Evolutionary conservation across 768 basidiomycete genomes (phyloP).

Genomic region (Tricholoma terreum): DNA sequence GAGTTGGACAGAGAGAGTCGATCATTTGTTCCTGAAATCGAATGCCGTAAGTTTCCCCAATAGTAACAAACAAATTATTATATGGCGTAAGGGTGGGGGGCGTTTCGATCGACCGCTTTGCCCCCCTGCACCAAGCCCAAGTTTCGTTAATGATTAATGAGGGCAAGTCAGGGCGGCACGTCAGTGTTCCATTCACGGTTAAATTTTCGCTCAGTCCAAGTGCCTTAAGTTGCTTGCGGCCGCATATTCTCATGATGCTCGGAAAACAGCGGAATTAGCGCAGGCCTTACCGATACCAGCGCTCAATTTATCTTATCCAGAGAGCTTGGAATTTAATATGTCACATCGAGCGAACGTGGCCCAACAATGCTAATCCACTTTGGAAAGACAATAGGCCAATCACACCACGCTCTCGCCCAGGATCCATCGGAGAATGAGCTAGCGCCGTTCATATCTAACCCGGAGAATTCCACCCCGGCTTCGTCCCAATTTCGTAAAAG

Average conservation of each 20-base stretch:
- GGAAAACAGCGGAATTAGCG: slow-evolving; percentile 48
- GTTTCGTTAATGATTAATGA: slow-evolving; percentile 33
- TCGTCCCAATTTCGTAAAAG: slow-evolving; percentile 53
- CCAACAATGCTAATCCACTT: slow-evolving; percentile 6
- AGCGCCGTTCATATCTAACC: slow-evolving; percentile 70
- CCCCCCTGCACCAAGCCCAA: slow-evolving; percentile 50
- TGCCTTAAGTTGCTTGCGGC: neutral
- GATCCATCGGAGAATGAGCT: slow-evolving; percentile 64
- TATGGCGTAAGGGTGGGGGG: slow-evolving; percentile 65
- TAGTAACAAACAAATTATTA: slow-evolving; percentile 47
- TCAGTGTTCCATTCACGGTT: slow-evolving; percentile 63
- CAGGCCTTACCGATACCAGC: slow-evolving; percentile 52
- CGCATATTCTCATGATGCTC: slow-evolving; percentile 3
- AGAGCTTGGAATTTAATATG: slow-evolving; percentile 43
- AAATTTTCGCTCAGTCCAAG: slow-evolving; percentile 74
- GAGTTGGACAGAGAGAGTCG: slow-evolving; percentile 49
- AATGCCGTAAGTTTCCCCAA: neutral
- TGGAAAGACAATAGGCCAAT: no score
- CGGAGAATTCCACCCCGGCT: slow-evolving; percentile 54
- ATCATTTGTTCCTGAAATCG: slow-evolving; percentile 39
- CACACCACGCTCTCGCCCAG: no score
- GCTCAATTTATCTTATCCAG: slow-evolving; percentile 58
- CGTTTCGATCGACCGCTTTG: slow-evolving; percentile 49
- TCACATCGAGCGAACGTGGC: slow-evolving; percentile 1
- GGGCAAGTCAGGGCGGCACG: slow-evolving; percentile 33